These are phyloP conservation scores for Evernia prunastri DNA, from an alignment of 495 filamentous ascomycete species.

Conservation along the genomic window DNA sequence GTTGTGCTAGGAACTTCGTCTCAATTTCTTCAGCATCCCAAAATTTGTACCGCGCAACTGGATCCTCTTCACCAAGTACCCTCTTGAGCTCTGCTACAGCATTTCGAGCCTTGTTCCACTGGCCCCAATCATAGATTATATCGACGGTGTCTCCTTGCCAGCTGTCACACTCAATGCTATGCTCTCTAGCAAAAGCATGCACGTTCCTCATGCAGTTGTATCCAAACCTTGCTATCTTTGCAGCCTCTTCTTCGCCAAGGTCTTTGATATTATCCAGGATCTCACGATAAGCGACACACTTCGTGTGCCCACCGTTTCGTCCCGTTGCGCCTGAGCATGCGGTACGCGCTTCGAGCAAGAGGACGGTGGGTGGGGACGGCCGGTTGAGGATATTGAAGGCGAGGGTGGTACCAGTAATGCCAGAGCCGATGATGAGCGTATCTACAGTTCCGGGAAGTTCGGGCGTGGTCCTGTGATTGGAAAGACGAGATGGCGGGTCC, in stretches of 20 bases:
- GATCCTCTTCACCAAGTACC: constrained; percentile 36
- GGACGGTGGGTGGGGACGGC: constrained; percentile 35
- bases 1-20: constrained; percentile 37
- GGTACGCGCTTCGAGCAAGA: constrained; percentile 75
- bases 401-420: constrained; percentile 58
- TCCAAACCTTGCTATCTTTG: constrained; percentile 51
- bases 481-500: constrained; percentile 50
- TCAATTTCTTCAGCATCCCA: constrained; percentile 41
- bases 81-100: constrained; percentile 42
- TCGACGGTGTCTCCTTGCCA: constrained; percentile 50
- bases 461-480: constrained; percentile 44
- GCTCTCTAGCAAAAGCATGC: constrained; percentile 45
- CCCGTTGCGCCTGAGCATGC: constrained; percentile 78
- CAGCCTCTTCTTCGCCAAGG: constrained; percentile 39
- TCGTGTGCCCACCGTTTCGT: constrained; percentile 56
- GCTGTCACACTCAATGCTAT: constrained; percentile 48
- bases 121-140: constrained; percentile 46
- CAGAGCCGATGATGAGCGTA: constrained; percentile 61
- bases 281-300: constrained; percentile 53
- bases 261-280: constrained; percentile 41
- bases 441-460: constrained; percentile 44
- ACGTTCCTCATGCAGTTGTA: constrained; percentile 50
- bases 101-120: constrained; percentile 38
- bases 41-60: constrained; percentile 42
- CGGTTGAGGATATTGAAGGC: constrained; percentile 50